Evolutionary conservation across 805 yeast species (phyloP).

Genomic region (Myxozyma vanderwaltii): DNA sequence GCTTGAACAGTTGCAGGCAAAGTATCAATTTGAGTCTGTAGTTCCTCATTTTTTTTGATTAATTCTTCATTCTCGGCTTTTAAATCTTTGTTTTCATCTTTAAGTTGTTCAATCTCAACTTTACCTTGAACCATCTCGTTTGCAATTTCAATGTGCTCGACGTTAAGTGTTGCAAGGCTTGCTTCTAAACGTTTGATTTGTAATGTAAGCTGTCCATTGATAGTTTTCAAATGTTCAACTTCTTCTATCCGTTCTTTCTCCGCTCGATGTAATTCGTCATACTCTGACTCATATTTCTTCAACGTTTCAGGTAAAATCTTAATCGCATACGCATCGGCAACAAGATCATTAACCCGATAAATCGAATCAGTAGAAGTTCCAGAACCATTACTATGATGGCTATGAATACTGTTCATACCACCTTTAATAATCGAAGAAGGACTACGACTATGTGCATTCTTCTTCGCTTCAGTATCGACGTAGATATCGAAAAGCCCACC

Average conservation of each 20-base stretch:
- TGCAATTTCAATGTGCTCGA: conserved; percentile 83
- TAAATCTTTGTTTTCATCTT: conserved; percentile 72
- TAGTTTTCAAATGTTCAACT: conserved; percentile 57
- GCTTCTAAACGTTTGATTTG: conserved; percentile 75
- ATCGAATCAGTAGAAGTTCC: conserved; percentile 32
- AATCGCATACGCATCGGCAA: conserved; percentile 74
- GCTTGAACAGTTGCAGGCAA: conserved; percentile 37
- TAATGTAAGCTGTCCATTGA: conserved; percentile 71
- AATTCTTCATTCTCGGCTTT: conserved; percentile 52
- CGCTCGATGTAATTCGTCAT: conserved; percentile 64
- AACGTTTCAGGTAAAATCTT: conserved; percentile 72
- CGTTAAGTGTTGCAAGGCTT: conserved; percentile 65
- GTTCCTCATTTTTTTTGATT: conserved; percentile 48
- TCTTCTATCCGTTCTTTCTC: conserved; percentile 69
- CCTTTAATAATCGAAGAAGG: conserved; percentile 9
- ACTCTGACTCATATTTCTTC: conserved; percentile 71
- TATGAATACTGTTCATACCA: conserved; percentile 1
- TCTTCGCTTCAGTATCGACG: conserved; percentile 40
- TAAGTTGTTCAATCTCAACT: conserved; percentile 69
- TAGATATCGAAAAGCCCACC: conserved; percentile 76
- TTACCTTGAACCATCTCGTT: conserved; percentile 84
- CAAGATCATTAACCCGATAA: conserved; percentile 73
- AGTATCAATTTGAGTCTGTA: conserved; percentile 42
- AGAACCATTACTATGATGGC: background rate
- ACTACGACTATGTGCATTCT: background rate